Evolutionary conservation across 208 protist genomes (phyloP), one percentile per base, ranked within the genome.

Genomic region (Tritrichomonas musculus): DNA sequence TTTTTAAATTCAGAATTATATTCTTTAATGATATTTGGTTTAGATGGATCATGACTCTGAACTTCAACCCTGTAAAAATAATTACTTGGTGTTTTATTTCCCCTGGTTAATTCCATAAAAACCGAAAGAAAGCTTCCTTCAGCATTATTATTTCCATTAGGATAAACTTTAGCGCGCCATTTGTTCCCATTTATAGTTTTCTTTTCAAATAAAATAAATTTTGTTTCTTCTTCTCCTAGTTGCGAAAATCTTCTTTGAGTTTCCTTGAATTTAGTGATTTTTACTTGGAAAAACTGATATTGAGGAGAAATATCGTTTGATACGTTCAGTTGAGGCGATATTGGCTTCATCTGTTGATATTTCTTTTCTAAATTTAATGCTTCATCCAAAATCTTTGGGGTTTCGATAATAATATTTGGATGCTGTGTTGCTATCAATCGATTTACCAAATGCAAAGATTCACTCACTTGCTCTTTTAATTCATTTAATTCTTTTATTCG

Each of bases 161-260:
- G 77, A 88, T 88, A 88, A 39, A 88, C 57, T 57, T 88, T 88
- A 39, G 77, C 77, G 5, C 77, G 41, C 77, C 77, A 88, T 57
- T 88, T 88, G 57, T 88, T 88, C 0, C 77, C 77, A 88, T n/a
- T 33, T 27, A 44, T 53, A 33, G n/a, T 20, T 33, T 20, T 25
- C 25, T 88, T 53, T 47, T 53, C 47, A 33, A 47, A 88, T 39
- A 44, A 88, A 22, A 88, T 53, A 49, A 39, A 88, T 88, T 30
- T 53, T 33, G n/a, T 39, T 22, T 88, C 77, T 39, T 88, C n/a
- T 33, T 60, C 14, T 0, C 13, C 0, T 33, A 57, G 39, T 39
- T 39, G 9, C 39, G 44, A 2, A 49, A 57, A 88, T 57, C 30
- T 88, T 53, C 27, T 39, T 88, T 50, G 44, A 20, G 27, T 33